These are phyloP conservation scores for Macrolepiota fuliginosa DNA, from an alignment of 768 basidiomycete species.

Conservation along the genomic window DNA sequence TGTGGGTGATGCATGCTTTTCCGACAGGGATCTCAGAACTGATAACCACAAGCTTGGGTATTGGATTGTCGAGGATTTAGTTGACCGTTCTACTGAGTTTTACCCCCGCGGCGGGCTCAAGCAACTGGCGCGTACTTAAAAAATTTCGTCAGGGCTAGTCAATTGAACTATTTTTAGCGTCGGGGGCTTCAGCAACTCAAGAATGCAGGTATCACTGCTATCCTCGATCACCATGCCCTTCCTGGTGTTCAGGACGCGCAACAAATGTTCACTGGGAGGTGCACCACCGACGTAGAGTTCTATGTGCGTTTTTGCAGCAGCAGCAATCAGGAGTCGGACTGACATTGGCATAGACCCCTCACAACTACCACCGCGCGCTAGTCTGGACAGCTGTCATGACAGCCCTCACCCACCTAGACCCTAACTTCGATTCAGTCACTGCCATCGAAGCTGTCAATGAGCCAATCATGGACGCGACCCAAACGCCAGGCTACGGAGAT, in stretches of 20 bases:
- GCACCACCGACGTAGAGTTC: slow-evolving; percentile 67
- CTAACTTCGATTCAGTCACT: slow-evolving; percentile 61
- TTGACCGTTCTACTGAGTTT: slow-evolving; percentile 56
- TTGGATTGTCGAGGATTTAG: slow-evolving; percentile 77
- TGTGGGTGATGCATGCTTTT: slow-evolving; percentile 34
- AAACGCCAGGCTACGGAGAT: slow-evolving; percentile 67
- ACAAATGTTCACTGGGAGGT: slow-evolving; percentile 71
- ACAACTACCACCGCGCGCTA: slow-evolving; percentile 76
- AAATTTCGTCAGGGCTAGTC: neutral
- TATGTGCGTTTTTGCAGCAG: slow-evolving; percentile 43
- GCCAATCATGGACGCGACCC: slow-evolving; percentile 65
- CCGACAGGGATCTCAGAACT: neutral
- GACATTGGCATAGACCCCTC: slow-evolving; percentile 44
- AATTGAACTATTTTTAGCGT: slow-evolving; percentile 37
- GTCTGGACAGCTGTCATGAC: slow-evolving; percentile 86
- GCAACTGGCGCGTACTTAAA: slow-evolving; percentile 49
- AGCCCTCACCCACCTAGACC: slow-evolving; percentile 63
- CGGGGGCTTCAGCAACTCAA: slow-evolving; percentile 60
- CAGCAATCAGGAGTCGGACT: neutral
- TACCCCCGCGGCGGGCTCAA: slow-evolving; percentile 70
- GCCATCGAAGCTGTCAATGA: slow-evolving; percentile 79
- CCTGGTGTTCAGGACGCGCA: slow-evolving; percentile 63
- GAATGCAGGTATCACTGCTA: slow-evolving; percentile 60
- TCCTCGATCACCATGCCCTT: slow-evolving; percentile 67
- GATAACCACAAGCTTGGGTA: slow-evolving; percentile 60